These are phyloP conservation scores for Peltaster fructicola DNA, from an alignment of 2,329 filamentous ascomycete species.

Conservation along the genomic window DNA sequence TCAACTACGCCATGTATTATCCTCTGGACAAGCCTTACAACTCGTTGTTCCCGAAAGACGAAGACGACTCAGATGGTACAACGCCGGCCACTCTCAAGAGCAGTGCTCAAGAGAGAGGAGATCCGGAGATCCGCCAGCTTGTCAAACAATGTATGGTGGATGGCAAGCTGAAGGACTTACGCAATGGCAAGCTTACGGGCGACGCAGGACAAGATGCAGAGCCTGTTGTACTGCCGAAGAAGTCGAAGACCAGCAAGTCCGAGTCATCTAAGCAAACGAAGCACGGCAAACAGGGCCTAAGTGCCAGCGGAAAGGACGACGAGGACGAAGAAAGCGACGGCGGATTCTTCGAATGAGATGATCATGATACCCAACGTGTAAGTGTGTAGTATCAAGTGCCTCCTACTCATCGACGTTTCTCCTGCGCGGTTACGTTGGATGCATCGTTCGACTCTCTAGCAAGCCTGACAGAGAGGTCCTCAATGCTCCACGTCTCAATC, in stretches of 20 bases:
- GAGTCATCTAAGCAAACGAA: constrained; percentile 3
- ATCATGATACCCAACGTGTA: constrained; percentile 4
- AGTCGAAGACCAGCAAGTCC: too few relatives aligned
- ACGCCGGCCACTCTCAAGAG: constrained; percentile 20
- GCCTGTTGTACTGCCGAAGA: constrained; percentile 1
- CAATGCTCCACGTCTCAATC: constrained; percentile 20
- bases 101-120: constrained; percentile 23
- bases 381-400: too few relatives aligned
- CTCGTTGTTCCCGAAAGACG: constrained; percentile 29
- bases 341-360: constrained; percentile 20
- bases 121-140: constrained; percentile 47
- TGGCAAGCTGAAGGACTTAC: constrained; percentile 36
- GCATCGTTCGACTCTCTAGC: too few relatives aligned
- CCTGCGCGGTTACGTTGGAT: too few relatives aligned
- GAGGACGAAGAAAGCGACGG: constrained; percentile 19
- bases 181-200: constrained; percentile 29
- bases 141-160: constrained; percentile 48
- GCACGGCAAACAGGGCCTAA: constrained; percentile 6
- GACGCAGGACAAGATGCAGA: constrained; percentile 1
- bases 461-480: too few relatives aligned
- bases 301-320: constrained; percentile 6
- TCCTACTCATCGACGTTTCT: too few relatives aligned
- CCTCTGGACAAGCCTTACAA: constrained; percentile 56
- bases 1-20: constrained; percentile 57
- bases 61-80: constrained; percentile 8